Base-by-base conservation (phyloP, 176 grass and related monocot species). In the Oryza officinalis region DNA sequence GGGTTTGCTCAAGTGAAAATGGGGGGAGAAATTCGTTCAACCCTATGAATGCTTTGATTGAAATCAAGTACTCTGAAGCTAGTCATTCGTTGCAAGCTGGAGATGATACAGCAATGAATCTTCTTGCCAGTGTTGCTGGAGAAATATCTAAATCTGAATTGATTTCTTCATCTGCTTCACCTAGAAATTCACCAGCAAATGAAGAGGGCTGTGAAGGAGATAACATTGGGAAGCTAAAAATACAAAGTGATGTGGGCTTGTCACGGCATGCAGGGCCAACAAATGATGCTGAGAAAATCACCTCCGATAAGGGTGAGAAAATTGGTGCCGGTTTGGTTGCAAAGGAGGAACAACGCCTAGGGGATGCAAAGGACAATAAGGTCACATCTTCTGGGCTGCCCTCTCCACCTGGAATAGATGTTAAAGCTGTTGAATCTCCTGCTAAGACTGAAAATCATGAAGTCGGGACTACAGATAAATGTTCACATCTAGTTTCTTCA, bases 111-210 rank as follows among this genome's bases (percentile, higher is more conserved):
- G 90, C 92, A 57, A 97, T 94, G 92, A 97, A 97, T 91, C 88
- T 97, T 85, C 94, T 97, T 80, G 92, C 94, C 80, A 97, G 88
- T 75, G 94, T 97, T 31, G 94, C 94, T 82, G 94, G 90, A n/a
- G 90, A 94, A 87, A 90, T 97, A 84, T 94, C 90, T 69, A 90
- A 94, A 86, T 94, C 90, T 78, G 86, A 92, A 76, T 69, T 97
- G 75, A 89, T 81, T 67, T 81, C 91, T 8, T 80, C 91, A 81
- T 72, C 75, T 52, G 59, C 38, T 76, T 97, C 89, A 71, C 84
- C 83, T 35, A 78, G 22, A 45, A 83, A 57, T 84, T 86, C 76
- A 67, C 69, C 90, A 80, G 79, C 65, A 52, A 76, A 76, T 18
- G 84, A 92, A 75, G 70, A 77, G 30, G 87, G 40, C 49, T 69